These are phyloP conservation scores for Xylaria nigripes DNA, from an alignment of 495 filamentous ascomycete species.

Conservation along the genomic window DNA sequence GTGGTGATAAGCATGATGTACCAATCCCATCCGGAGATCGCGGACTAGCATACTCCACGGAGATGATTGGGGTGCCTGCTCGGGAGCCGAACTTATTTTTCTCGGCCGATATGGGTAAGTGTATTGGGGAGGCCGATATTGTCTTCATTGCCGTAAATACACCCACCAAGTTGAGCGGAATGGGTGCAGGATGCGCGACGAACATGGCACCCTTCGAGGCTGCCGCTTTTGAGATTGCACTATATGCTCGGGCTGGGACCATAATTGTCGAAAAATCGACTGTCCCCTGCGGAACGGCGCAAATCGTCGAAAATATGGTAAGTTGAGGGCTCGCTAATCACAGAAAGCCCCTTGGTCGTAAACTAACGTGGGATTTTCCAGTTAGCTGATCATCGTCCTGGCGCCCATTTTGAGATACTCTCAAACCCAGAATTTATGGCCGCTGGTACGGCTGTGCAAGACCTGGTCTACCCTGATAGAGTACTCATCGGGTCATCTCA, in stretches of 20 bases:
- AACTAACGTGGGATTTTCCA: constrained; percentile 8
- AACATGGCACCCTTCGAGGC: constrained; percentile 68
- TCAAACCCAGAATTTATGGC: constrained; percentile 82
- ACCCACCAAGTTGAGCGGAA: constrained; percentile 63
- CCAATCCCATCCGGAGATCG: constrained; percentile 22
- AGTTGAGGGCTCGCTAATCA: constrained; percentile 13
- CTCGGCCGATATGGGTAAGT: constrained; percentile 52
- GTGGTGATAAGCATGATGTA: not conserved
- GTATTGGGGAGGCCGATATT: constrained; percentile 61
- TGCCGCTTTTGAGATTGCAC: constrained; percentile 58
- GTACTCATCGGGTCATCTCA: constrained; percentile 65
- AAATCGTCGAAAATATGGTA: constrained; percentile 59
- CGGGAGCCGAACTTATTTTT: constrained; percentile 62
- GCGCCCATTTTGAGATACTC: constrained; percentile 62
- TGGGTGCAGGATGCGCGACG: constrained; percentile 63
- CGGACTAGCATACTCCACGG: constrained; percentile 5
- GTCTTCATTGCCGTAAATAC: constrained; percentile 77
- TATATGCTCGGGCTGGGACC: constrained; percentile 54
- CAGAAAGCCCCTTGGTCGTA: not conserved
- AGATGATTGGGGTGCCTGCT: constrained; percentile 13
- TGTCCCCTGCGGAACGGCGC: constrained; percentile 70
- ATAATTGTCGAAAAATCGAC: constrained; percentile 83
- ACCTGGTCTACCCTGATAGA: constrained; percentile 65
- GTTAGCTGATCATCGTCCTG: constrained; percentile 45
- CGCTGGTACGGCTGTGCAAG: constrained; percentile 65